These are phyloP conservation scores for Filobasidium floriforme DNA, from an alignment of 768 basidiomycete species.

Conservation along the genomic window DNA sequence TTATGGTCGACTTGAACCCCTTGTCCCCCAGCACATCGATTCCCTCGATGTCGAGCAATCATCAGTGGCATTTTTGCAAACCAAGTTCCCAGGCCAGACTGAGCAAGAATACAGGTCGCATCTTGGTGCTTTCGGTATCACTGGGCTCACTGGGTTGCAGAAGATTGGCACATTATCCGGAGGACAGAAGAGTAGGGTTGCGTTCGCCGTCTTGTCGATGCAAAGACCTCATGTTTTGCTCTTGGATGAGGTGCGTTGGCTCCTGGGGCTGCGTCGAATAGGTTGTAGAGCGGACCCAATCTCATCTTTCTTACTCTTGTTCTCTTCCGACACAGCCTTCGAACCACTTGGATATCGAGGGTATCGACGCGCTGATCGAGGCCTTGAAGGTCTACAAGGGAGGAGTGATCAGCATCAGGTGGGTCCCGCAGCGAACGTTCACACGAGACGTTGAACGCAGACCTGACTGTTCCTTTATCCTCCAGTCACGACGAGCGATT, in stretches of 20 bases:
- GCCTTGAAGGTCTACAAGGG: slow-evolving; percentile 71
- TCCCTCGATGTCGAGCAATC: slow-evolving; percentile 70
- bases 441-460: slow-evolving; percentile 7
- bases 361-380: slow-evolving; percentile 87
- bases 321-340: slow-evolving; percentile 56
- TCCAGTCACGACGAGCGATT: slow-evolving; percentile 78
- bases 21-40: slow-evolving; percentile 84
- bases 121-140: slow-evolving; percentile 94
- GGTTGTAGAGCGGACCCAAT: neutral
- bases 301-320: neutral
- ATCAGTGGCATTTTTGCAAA: slow-evolving; percentile 89
- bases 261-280: neutral
- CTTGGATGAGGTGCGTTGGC: slow-evolving; percentile 72
- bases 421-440: neutral
- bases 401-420: slow-evolving; percentile 79
- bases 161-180: slow-evolving; percentile 84
- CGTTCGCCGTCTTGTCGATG: slow-evolving; percentile 77
- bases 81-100: slow-evolving; percentile 82
- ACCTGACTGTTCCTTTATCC: neutral
- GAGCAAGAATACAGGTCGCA: slow-evolving; percentile 96
- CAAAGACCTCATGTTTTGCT: slow-evolving; percentile 84
- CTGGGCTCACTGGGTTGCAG: slow-evolving; percentile 81
- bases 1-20: neutral
- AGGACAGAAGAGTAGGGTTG: slow-evolving; percentile 93
- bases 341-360: slow-evolving; percentile 94